Evolutionary conservation across 2,329 filamentous ascomycete genomes (phyloP), one percentile per base, ranked within the genome.

Genomic region (Fusarium torreyae): DNA sequence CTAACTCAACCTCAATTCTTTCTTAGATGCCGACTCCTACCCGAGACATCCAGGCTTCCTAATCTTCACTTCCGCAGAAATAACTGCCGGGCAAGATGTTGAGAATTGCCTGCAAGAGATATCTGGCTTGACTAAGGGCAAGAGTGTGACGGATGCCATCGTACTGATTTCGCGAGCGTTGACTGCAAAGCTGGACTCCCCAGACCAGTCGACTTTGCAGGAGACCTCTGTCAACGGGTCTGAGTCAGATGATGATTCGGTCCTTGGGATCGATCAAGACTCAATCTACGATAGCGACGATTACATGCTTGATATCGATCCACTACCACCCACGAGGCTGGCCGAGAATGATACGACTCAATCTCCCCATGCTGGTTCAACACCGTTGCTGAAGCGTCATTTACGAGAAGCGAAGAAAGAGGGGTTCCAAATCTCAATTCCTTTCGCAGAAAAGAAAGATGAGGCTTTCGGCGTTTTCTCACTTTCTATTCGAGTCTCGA

Each of bases 391-490:
- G 28, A 74, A 69, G 42, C 63, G 60, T 20, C 75, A 77, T 31
- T 56, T 97, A 10, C 82, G 81, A 39, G 78, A 79, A 22, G 88
- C 87, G 4, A 91, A 89, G 72, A 71, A 81, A 3, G 87, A 89
- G 2, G 94, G 94, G 0, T 92, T 94, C 78, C 91, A 87, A 65
- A 83, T 95, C 28, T 92, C 91, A 3, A 81, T 90, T 33, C 77
- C 92, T 13, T 85, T 84, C 14, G 81, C 85, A 18, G 80, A 89
- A 18, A 76, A 75, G 28, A 69, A 76, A 5, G 53, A 71, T 2
- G 77, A 84, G 81, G 13, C 84, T 81, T 61, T 70, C 10, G 63
- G 61, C 2, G 82, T 86, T 5, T 77, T 96, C 18, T 89, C 88
- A 6, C 78, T 96, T 3, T 93, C 94, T 1, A 86, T 92, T 31